Conservation (phyloP, 306 rosid genomes). For the Hippophae gyantsensis region DNA sequence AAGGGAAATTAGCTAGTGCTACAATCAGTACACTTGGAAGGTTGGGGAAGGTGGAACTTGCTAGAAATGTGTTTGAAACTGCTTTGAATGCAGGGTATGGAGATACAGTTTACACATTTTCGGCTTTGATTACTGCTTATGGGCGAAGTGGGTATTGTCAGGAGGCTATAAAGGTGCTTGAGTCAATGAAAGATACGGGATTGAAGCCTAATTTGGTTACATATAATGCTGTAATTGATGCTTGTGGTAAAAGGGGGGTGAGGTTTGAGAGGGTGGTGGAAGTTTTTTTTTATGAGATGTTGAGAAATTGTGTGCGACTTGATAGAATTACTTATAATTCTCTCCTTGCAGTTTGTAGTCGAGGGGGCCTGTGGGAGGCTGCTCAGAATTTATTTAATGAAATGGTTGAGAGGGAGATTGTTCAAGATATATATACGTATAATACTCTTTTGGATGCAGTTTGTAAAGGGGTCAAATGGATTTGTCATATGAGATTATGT, state of each 20-base stretch:
- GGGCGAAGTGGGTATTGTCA: slow-evolving; percentile 59
- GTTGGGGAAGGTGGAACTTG: slow-evolving; percentile 66
- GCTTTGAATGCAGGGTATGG: slow-evolving; percentile 64
- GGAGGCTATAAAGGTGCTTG: slow-evolving; percentile 47
- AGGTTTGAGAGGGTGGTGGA: slow-evolving; percentile 52
- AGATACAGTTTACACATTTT: slow-evolving; percentile 60
- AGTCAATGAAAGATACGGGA: slow-evolving; percentile 53
- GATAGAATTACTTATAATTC: slow-evolving; percentile 83
- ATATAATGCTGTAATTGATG: slow-evolving; percentile 82
- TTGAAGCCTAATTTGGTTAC: slow-evolving; percentile 76
- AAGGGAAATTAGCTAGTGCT: slow-evolving; percentile 68
- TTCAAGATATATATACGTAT: slow-evolving; percentile 55
- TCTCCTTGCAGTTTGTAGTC: slow-evolving; percentile 63
- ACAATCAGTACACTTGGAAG: slow-evolving; percentile 88
- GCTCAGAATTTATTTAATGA: slow-evolving; percentile 54
- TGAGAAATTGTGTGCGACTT: slow-evolving; percentile 40
- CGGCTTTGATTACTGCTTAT: slow-evolving; percentile 72
- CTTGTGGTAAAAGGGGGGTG: slow-evolving; percentile 66
- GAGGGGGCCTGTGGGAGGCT: slow-evolving; percentile 73
- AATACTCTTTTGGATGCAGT: slow-evolving; percentile 78
- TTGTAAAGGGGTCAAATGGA: slow-evolving; percentile 81
- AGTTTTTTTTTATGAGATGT: slow-evolving; percentile 56
- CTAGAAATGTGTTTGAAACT: slow-evolving; percentile 43
- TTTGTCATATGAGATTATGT: slow-evolving; percentile 42
- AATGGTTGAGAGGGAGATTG: slow-evolving; percentile 56